Evolutionary conservation across 2,329 filamentous ascomycete species (phyloP), one percentile per base, ranked within the genome.

Genomic region (Pestalotiopsis sp.): DNA sequence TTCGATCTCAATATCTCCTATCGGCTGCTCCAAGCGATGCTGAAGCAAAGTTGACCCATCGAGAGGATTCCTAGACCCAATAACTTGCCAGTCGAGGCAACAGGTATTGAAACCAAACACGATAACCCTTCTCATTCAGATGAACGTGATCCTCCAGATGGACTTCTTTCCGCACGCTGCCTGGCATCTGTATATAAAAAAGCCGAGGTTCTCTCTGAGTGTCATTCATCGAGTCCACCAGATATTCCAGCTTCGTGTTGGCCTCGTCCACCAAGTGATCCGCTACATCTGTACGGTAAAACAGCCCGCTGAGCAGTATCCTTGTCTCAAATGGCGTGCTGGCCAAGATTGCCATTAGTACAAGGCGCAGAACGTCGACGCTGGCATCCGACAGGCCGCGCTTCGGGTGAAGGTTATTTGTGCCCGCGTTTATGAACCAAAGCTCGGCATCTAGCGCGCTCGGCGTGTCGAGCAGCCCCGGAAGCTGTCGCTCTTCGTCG

Each of bases 91-190:
- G 17, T 14, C 12, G 23, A 2, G 59, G 59, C 27, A 41, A 17
- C 3, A 62, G n/a, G 25, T 41, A 20, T 27, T 49, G 9, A 12
- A 68, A 69, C 73, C 73, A 75, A 6, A 70, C 9, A 25, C 49
- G 66, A 59, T 75, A 75, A 1, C 73, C 73, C 31, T 72, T 69
- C 39, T 65, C 36, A n/a, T 71, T 70, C 13, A 75, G 57, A 67
- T 75, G 72, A n/a, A 70, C 72, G 63, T 74, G 70, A 57, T 75
- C 72, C 1, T 62, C 72, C 12, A 75, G 27, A 57, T 66, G 68
- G 2, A 31, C 17, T 11, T 69, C 52, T 4, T 23, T 41, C 6
- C 49, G 49, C 4, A 73, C 49, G 6, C 17, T 23, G 3, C 20
- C 9, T 0, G 72, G 58, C 17, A 69, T 52, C 20, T 23, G 25